Evolutionary conservation across 2,329 filamentous ascomycete species (phyloP).

Genomic region (Chalaropsis thielavioides): DNA sequence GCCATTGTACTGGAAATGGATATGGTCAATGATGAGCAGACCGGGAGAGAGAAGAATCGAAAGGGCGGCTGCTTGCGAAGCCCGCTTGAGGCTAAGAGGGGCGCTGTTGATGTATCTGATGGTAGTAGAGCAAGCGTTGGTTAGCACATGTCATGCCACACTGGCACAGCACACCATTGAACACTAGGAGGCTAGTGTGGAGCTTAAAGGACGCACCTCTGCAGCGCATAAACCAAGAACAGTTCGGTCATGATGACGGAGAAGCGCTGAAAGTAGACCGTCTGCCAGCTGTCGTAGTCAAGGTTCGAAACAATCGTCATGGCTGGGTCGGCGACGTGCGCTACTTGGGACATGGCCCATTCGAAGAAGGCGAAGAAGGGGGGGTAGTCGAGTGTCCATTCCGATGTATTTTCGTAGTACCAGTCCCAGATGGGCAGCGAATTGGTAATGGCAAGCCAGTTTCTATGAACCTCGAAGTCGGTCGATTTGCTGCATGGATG

Average conservation of each 20-base stretch:
- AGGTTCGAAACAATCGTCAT: slow-evolving; percentile 75
- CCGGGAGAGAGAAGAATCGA: slow-evolving; percentile 86
- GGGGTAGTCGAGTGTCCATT: slow-evolving; percentile 99
- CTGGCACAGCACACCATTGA: no score
- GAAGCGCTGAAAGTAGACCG: slow-evolving; percentile 80
- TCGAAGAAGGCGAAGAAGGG: slow-evolving; percentile 98
- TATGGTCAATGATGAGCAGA: slow-evolving; percentile 91
- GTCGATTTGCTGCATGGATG: slow-evolving; percentile 66
- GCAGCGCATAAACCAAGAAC: slow-evolving; percentile 67
- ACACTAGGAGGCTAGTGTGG: background rate
- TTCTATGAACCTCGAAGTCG: slow-evolving; percentile 96
- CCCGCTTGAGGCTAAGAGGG: slow-evolving; percentile 48
- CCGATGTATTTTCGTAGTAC: slow-evolving; percentile 95
- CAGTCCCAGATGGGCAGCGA: slow-evolving; percentile 75
- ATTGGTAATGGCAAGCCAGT: slow-evolving; percentile 94
- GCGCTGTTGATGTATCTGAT: slow-evolving; percentile 60
- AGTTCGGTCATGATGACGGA: slow-evolving; percentile 79
- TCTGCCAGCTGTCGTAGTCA: slow-evolving; percentile 82
- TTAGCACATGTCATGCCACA: background rate
- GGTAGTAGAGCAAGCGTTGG: background rate
- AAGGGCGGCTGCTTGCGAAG: slow-evolving; percentile 72
- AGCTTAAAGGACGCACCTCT: slow-evolving; percentile 37
- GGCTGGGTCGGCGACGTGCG: slow-evolving; percentile 58
- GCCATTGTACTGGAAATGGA: slow-evolving; percentile 98
- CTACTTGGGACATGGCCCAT: slow-evolving; percentile 74